Evolutionary conservation across 2,329 filamentous ascomycete genomes (phyloP).

Genomic region (Raffaelea deltoideospora): DNA sequence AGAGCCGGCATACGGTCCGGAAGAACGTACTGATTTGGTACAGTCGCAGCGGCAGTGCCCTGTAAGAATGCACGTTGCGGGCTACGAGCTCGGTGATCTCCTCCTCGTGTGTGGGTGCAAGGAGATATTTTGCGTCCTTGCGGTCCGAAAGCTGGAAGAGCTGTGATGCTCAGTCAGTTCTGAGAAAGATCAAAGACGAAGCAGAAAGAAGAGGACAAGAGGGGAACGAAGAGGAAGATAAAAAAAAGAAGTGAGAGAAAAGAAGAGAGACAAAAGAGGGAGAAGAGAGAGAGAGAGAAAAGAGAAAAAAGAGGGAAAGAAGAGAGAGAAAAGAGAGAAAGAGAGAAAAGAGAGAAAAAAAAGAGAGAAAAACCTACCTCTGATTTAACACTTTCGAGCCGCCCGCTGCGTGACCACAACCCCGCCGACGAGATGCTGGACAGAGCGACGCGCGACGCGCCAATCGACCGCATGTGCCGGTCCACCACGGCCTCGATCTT

Average conservation of each 20-base stretch:
- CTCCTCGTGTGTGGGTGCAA: conserved; percentile 91
- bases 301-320: background rate
- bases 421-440: conserved; percentile 76
- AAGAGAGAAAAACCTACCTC: conserved; percentile 37
- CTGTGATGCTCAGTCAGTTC: conserved; percentile 22
- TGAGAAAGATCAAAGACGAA: too few species aligned
- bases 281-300: too few species aligned
- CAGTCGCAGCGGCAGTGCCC: conserved; percentile 67
- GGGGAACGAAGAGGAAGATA: background rate
- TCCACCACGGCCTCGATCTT: conserved; percentile 80
- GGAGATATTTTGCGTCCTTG: conserved; percentile 56
- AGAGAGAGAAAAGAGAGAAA: background rate
- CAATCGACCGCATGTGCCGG: conserved; percentile 68
- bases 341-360: background rate
- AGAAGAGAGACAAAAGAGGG: too few species aligned
- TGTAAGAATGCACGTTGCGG: conserved; percentile 62
- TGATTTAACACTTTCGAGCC: conserved; percentile 54
- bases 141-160: conserved; percentile 71
- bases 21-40: conserved; percentile 65
- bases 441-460: conserved; percentile 70
- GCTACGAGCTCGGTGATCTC: conserved; percentile 79
- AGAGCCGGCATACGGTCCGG: background rate
- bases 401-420: conserved; percentile 72
- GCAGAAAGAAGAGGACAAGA: background rate
- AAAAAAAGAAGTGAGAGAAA: background rate